A percentile compares a stretch with the other conserved stretches of the same genome.
Conservation (phyloP, 257 asterid species). For the Solanum bulbocastanum region DNA sequence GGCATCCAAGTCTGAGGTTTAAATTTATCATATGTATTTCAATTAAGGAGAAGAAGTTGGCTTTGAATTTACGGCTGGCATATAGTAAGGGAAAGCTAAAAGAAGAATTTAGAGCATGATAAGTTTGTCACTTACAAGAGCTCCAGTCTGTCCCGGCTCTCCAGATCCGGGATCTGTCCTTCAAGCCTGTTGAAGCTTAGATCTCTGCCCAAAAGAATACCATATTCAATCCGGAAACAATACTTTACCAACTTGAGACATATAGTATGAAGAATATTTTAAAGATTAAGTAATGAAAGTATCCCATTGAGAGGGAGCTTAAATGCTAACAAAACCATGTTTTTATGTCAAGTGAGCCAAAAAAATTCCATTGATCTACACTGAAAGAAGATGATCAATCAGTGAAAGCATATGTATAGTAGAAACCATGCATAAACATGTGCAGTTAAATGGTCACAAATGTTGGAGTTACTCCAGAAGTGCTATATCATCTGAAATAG, state of each 20-base stretch:
- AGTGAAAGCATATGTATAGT: too few species aligned
- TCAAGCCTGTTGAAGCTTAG: constrained; percentile 48
- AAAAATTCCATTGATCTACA: too few species aligned
- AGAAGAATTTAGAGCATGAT: not conserved
- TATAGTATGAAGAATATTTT: not conserved
- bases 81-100: not conserved
- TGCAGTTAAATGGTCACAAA: too few species aligned
- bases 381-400: too few species aligned
- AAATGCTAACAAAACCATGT: too few species aligned
- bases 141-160: not conserved
- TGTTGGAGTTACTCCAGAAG: too few species aligned
- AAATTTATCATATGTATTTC: not conserved
- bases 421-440: too few species aligned
- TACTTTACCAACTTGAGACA: not conserved
- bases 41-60: not conserved
- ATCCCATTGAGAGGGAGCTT: not conserved
- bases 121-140: constrained; percentile 17
- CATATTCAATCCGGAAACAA: not conserved
- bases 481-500: too few species aligned
- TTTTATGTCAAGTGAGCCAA: too few species aligned
- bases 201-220: constrained; percentile 31
- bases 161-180: constrained; percentile 37
- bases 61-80: not conserved
- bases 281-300: not conserved
- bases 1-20: not conserved